phyloP scores from a whole-genome alignment of 768 basidiomycete species.

The Lactifluus volemus region DNA sequence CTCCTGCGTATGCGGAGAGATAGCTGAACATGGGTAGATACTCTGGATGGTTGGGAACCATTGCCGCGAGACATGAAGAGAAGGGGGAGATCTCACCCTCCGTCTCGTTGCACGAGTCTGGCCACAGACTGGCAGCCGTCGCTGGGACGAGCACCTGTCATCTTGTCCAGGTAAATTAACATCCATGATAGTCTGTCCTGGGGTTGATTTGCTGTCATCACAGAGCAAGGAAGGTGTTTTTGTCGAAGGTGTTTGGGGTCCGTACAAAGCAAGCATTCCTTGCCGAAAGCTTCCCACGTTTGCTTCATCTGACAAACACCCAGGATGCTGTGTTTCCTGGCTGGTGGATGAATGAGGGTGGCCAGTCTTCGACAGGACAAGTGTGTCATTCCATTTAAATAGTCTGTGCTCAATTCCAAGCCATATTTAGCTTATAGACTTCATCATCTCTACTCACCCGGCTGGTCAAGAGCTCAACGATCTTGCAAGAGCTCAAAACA shows the following conservation, averaged over 20 bases:
- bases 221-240: slow-evolving; percentile 78
- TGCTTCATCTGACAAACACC: slow-evolving; percentile 14
- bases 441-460: slow-evolving; percentile 86
- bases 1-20: not conserved
- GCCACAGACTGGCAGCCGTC: slow-evolving; percentile 78
- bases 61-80: slow-evolving; percentile 62
- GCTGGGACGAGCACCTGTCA: slow-evolving; percentile 98
- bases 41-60: slow-evolving; percentile 95
- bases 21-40: slow-evolving; percentile 38
- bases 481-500: slow-evolving; percentile 47
- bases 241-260: slow-evolving; percentile 90
- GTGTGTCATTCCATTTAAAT: slow-evolving; percentile 26
- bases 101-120: slow-evolving; percentile 66
- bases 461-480: slow-evolving; percentile 68
- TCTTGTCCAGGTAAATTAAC: slow-evolving; percentile 63
- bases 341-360: slow-evolving; percentile 99
- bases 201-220: not conserved
- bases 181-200: not conserved
- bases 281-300: not conserved
- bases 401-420: not conserved
- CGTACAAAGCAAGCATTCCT: slow-evolving; percentile 52
- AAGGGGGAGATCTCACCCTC: slow-evolving; percentile 42
- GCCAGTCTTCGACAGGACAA: slow-evolving; percentile 97
- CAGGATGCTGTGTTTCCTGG: slow-evolving; percentile 84
- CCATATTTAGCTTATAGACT: slow-evolving; percentile 70